Evolutionary conservation across 768 basidiomycete genomes (phyloP).

Genomic region (Neoboletus subvelutipes): DNA sequence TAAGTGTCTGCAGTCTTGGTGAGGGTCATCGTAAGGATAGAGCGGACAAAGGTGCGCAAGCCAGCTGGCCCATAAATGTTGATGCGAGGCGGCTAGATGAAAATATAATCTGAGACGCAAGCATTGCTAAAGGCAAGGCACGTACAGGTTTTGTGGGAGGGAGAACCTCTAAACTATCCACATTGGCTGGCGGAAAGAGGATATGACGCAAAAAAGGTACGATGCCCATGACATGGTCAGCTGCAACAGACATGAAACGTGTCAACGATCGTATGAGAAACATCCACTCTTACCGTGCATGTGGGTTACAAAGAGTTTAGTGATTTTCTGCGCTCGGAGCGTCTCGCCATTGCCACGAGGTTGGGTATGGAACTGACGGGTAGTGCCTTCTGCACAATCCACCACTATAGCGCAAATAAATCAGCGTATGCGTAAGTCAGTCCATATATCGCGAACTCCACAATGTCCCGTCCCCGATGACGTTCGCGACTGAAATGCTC

Average conservation of each 20-base stretch:
- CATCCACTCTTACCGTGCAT: conserved; percentile 60
- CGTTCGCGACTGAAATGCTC: conserved; percentile 46
- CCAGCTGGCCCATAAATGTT: conserved; percentile 83
- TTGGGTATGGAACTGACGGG: conserved; percentile 63
- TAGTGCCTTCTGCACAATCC: conserved; percentile 81
- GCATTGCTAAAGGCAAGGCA: background rate
- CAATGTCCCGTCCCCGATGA: conserved; percentile 51
- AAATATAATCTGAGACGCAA: background rate
- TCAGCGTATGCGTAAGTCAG: background rate
- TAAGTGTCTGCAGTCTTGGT: conserved; percentile 61
- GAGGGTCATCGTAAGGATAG: conserved; percentile 65
- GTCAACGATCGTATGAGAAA: background rate
- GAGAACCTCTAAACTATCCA: conserved; percentile 9
- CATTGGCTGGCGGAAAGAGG: conserved; percentile 46
- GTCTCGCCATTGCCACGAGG: conserved; percentile 34
- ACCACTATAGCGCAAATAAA: conserved; percentile 51
- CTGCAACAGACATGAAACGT: conserved; percentile 32
- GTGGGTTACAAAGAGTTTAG: conserved; percentile 80
- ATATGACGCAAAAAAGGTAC: conserved; percentile 62
- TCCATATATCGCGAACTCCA: conserved; percentile 55
- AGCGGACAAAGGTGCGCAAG: conserved; percentile 71
- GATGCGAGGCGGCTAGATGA: conserved; percentile 44
- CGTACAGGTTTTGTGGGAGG: conserved; percentile 15
- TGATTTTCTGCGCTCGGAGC: conserved; percentile 48
- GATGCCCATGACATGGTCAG: conserved; percentile 76